Conservation (phyloP, 176 grass and related monocot species). For the Sorghum bicolor region Sorghum_bicolor_NCBIv3 NC_012872.2:71332001-71332500, state of each 20-base stretch:
- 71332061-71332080: slow-evolving; percentile 27
- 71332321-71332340: slow-evolving; percentile 2
- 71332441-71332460: slow-evolving; percentile 24
- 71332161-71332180: neutral
- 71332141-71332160: neutral
- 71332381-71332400: slow-evolving; percentile 30
- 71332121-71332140: slow-evolving; percentile 11
- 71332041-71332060: slow-evolving; percentile 20
- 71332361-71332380: slow-evolving; percentile 15
- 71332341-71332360: slow-evolving; percentile 31
- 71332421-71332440: slow-evolving; percentile 29
- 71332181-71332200: slow-evolving; percentile 40
- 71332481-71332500: neutral
- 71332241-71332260: neutral
- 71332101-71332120: slow-evolving; percentile 13
- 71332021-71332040: slow-evolving; percentile 26
- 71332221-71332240: slow-evolving; percentile 5
- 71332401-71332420: slow-evolving; percentile 29
- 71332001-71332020: slow-evolving; percentile 32
- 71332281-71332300: slow-evolving; percentile 9
- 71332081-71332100: slow-evolving; percentile 40
- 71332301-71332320: slow-evolving; percentile 28
- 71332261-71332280: neutral
- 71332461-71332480: slow-evolving; percentile 7
- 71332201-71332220: slow-evolving; percentile 15